These are phyloP conservation scores for Meyerozyma sp. DNA, from an alignment of 1,139 yeast species.

Conservation along the genomic window DNA sequence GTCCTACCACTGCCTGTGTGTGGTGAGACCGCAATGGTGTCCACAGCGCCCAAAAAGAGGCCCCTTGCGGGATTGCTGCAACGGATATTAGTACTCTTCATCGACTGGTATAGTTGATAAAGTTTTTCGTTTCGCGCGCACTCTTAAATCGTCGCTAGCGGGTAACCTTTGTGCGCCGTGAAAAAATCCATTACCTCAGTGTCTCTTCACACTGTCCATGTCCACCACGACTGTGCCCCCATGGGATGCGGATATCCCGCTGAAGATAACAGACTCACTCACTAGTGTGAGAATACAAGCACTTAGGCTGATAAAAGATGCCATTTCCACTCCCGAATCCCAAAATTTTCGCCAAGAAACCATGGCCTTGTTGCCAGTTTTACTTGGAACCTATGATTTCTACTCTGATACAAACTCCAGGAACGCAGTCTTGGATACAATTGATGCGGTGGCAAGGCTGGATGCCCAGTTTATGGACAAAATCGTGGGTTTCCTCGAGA, in stretches of 20 bases:
- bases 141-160: constrained; percentile 1
- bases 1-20: constrained; percentile 9
- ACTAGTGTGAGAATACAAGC: constrained; percentile 28
- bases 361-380: constrained; percentile 15
- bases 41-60: constrained; percentile 21
- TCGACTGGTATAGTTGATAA: constrained; percentile 64
- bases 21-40: constrained; percentile 17
- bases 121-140: constrained; percentile 8
- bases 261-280: constrained; percentile 27
- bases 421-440: constrained; percentile 29
- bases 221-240: background rate
- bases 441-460: constrained; percentile 26
- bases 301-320: constrained; percentile 14
- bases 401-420: constrained; percentile 50
- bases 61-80: constrained; percentile 29
- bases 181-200: constrained; percentile 7
- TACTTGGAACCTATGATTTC: constrained; percentile 44
- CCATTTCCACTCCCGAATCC: constrained; percentile 9
- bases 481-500: constrained; percentile 29
- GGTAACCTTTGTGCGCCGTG: constrained; percentile 2
- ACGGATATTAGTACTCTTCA: constrained; percentile 55
- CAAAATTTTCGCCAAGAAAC: constrained; percentile 16
- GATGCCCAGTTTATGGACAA: constrained; percentile 28
- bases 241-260: constrained; percentile 11
- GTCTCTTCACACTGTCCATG: constrained; percentile 5